Percentiles rank a stretch among this genome's conserved stretches.
These are phyloP conservation scores for Chrysoporthe deuterocubensis DNA, from an alignment of 2,329 filamentous ascomycete genomes.

Conservation along the genomic window DNA sequence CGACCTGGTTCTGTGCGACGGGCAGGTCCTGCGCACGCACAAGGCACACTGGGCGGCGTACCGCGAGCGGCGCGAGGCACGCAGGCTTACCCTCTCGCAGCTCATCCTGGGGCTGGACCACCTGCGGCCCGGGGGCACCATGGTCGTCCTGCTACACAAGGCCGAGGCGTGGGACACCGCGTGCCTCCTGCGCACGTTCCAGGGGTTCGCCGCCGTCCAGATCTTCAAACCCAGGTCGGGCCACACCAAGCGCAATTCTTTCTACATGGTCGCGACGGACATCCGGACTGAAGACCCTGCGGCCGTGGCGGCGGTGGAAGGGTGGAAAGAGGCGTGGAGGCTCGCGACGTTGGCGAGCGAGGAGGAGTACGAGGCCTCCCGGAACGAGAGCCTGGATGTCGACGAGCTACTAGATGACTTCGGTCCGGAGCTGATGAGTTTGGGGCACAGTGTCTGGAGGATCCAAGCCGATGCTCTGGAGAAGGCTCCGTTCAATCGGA, in stretches of 20 bases:
- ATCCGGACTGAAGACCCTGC: slow-evolving; percentile 40
- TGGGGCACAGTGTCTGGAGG: slow-evolving; percentile 41
- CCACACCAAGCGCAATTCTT: slow-evolving; percentile 52
- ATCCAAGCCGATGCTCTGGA: slow-evolving; percentile 40
- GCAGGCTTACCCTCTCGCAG: slow-evolving; percentile 43
- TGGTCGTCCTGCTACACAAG: slow-evolving; percentile 56
- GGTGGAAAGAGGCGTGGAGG: slow-evolving; percentile 47
- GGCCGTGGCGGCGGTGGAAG: slow-evolving; percentile 41
- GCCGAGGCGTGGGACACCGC: slow-evolving; percentile 47
- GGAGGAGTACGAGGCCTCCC: slow-evolving; percentile 30
- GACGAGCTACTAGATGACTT: slow-evolving; percentile 41
- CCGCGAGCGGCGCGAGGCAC: slow-evolving; percentile 41
- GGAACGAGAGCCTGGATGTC: slow-evolving; percentile 14
- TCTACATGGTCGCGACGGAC: slow-evolving; percentile 55
- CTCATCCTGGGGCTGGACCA: slow-evolving; percentile 51
- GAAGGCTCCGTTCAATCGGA: slow-evolving; percentile 4
- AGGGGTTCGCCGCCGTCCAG: slow-evolving; percentile 44
- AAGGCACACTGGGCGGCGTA: slow-evolving; percentile 33
- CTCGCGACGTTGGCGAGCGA: slow-evolving; percentile 43
- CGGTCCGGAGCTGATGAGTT: slow-evolving; percentile 37
- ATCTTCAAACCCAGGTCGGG: slow-evolving; percentile 49
- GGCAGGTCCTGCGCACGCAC: slow-evolving; percentile 49
- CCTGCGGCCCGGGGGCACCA: slow-evolving; percentile 50
- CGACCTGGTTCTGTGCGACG: slow-evolving; percentile 52
- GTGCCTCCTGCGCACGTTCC: slow-evolving; percentile 44